These are phyloP conservation scores for Suillus occidentalis DNA, from an alignment of 768 basidiomycete species.

Conservation along the genomic window DNA sequence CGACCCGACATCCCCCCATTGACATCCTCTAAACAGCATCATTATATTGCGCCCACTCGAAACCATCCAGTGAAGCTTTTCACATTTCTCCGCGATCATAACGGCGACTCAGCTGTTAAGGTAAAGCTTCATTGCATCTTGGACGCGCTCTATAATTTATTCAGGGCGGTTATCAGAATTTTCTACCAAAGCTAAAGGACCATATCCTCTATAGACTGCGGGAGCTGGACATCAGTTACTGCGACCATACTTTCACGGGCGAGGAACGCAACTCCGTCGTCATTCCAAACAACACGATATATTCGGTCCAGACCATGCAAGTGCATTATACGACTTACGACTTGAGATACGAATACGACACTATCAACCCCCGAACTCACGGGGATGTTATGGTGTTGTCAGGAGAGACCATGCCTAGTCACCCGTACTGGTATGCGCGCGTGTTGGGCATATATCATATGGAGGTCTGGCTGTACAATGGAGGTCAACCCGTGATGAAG, in stretches of 20 bases:
- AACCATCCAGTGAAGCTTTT: background rate
- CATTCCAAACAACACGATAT: conserved; percentile 21
- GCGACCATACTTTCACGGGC: no score
- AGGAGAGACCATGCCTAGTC: background rate
- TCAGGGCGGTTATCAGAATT: no score
- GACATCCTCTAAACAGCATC: conserved; percentile 7
- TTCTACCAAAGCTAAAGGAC: no score
- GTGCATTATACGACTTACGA: conserved; percentile 33
- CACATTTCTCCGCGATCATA: conserved; percentile 5
- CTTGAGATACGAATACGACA: conserved; percentile 12
- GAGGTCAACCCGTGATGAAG: background rate
- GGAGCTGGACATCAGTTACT: no score
- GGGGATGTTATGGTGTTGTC: conserved; percentile 14
- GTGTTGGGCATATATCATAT: conserved; percentile 21
- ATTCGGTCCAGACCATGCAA: conserved; percentile 19
- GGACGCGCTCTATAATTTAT: no score
- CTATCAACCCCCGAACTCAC: background rate
- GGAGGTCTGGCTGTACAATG: conserved; percentile 8
- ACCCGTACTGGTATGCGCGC: conserved; percentile 4
- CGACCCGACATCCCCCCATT: background rate
- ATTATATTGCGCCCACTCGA: conserved; percentile 15
- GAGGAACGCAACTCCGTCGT: no score
- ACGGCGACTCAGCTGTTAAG: conserved; percentile 28
- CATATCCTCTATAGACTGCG: no score
- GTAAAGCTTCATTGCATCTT: background rate